Conservation (phyloP, 139 green algal genomes). For the Micractinium sp. region DNA sequence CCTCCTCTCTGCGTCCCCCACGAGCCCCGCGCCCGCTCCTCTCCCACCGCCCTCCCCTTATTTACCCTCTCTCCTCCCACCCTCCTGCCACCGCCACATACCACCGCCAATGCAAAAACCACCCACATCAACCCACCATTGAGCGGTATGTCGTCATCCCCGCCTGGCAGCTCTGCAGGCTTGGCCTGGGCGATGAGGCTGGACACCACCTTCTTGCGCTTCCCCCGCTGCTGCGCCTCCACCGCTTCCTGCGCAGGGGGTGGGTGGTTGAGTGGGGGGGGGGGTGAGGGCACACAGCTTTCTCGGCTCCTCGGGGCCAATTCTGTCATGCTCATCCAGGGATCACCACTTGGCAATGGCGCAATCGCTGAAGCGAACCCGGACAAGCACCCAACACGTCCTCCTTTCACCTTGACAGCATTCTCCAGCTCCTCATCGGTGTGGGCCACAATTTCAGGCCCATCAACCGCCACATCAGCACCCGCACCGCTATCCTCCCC, state of each 20-base stretch:
- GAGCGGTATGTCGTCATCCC: background rate
- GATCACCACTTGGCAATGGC: too few species aligned
- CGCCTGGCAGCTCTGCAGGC: background rate
- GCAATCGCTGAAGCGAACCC: too few species aligned
- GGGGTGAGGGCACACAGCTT: background rate
- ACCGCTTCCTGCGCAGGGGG: background rate
- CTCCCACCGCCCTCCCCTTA: too few species aligned
- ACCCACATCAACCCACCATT: background rate
- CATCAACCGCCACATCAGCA: background rate
- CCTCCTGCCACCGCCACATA: too few species aligned
- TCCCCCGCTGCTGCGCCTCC: background rate
- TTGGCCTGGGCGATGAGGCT: background rate
- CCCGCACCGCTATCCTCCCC: background rate
- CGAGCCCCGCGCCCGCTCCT: too few species aligned
- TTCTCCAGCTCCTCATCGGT: background rate
- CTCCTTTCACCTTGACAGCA: background rate
- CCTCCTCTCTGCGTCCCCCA: too few species aligned
- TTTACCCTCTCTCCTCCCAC: too few species aligned
- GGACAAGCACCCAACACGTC: too few species aligned
- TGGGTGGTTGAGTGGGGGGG: too few species aligned
- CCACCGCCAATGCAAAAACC: too few species aligned
- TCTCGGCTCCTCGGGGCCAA: too few species aligned
- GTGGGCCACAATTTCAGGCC: background rate
- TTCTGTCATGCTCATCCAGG: too few species aligned
- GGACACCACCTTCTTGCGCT: constrained; percentile 20